Base-by-base conservation (phyloP, 2,329 filamentous ascomycete genomes). In the Cephalotrichum gorgonifer region DNA sequence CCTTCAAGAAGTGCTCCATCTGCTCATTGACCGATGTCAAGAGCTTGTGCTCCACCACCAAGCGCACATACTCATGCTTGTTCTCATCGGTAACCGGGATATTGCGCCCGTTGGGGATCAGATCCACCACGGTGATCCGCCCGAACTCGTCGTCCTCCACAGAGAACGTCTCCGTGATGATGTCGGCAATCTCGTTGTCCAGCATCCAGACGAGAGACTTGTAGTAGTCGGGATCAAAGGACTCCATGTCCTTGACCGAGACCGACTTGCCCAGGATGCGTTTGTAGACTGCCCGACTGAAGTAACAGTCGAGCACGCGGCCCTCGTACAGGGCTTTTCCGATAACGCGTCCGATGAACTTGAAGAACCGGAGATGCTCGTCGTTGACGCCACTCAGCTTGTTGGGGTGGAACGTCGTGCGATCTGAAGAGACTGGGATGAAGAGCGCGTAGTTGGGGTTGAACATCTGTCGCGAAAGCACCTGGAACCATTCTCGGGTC, bases 221-320 rank as follows among this genome's bases (percentile, higher is more conserved):
- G 79, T 97, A 96, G 71, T 98, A 98, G 60, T 98, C 91, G 3
- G 95, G 83, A 64, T 98, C 93, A 53, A 98, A 86, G 22, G 90
- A 96, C 67, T 98, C 93, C 89, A 98, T 97, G 60, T 98, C 93
- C 72, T 98, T 98, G 66, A 98, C 86, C 8, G 90, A 96, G 38
- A 97, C 91, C 3, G 88, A 81, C 64, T 94, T 95, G 62, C 93
- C 88, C 26, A 98, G 79, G 55, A 98, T 96, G 56, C 88, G 86
- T 73, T 97, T 97, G 76, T 98, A 98, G 47, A 98, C 91, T 14
- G 94, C 94, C 62, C 93, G 84, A 69, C 91, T 97, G 73, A 98
- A 98, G 75, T 97, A 95, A 67, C 93, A 98, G 66, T 98, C 93
- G 27, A 98, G 81, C 31, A 98, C 83, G 50, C 93, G 86, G 43